A percentile compares a stretch with the other conserved stretches of the same genome.
Conservation (phyloP, 208 protist genomes). For the Leishmania tarentolae region DNA sequence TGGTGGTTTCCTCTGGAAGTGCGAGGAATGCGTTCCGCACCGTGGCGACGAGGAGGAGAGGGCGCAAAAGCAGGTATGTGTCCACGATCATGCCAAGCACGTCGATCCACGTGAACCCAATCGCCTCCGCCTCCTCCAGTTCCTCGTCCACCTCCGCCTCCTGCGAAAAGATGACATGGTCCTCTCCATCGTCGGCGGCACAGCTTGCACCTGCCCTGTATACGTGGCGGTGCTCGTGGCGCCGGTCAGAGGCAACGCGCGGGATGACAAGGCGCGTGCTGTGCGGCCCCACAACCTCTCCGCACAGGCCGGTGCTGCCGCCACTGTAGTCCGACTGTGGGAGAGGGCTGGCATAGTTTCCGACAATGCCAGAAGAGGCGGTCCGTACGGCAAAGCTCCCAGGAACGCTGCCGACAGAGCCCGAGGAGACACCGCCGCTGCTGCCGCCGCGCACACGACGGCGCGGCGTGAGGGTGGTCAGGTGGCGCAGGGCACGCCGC, state of each 20-base stretch:
- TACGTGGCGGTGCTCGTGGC: constrained; percentile 31
- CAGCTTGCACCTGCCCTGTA: neutral
- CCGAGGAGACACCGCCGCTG: constrained; percentile 3
- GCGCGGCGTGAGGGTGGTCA: constrained; percentile 20
- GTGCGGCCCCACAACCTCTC: constrained; percentile 29
- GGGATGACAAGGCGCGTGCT: constrained; percentile 71
- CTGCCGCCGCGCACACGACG: constrained; percentile 16
- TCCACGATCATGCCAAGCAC: constrained; percentile 75
- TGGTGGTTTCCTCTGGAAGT: constrained; percentile 15
- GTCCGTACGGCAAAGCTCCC: neutral
- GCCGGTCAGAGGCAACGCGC: constrained; percentile 53
- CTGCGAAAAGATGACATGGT: constrained; percentile 18
- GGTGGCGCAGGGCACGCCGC: constrained; percentile 26
- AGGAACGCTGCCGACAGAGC: constrained; percentile 6
- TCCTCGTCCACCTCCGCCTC: constrained; percentile 23
- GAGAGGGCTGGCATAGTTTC: neutral
- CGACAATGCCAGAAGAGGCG: neutral
- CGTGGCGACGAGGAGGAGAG: constrained; percentile 60
- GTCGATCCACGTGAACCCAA: constrained; percentile 72
- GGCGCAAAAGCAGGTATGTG: constrained; percentile 61
- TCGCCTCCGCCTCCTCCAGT: constrained; percentile 32
- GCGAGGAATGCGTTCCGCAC: constrained; percentile 52
- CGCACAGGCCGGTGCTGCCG: constrained; percentile 17
- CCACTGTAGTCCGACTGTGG: neutral
- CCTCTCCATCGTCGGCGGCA: constrained; percentile 12